A percentile compares a stretch with the other conserved stretches of the same genome.
These are phyloP conservation scores for Paramecium octaurelia DNA, from an alignment of 73 alveolate species.

Conservation along the genomic window DNA sequence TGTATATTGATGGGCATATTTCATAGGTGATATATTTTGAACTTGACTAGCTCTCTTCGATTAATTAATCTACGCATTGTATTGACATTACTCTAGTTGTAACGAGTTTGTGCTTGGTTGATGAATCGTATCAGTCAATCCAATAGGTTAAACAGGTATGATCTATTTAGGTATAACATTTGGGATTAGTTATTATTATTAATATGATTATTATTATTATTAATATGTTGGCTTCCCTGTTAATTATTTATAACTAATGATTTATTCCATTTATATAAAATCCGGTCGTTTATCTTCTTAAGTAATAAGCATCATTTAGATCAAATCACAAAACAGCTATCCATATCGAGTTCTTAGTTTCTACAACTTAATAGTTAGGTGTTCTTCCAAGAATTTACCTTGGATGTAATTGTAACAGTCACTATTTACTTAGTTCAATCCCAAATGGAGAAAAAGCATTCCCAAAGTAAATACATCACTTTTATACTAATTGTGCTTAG, in stretches of 20 bases:
- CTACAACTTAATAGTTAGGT: background rate
- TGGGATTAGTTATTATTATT: background rate
- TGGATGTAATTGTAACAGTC: slow-evolving; percentile 13
- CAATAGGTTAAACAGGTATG: background rate
- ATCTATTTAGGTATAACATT: background rate
- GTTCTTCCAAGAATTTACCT: background rate
- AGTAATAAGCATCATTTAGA: background rate
- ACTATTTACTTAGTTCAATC: background rate
- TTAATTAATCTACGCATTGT: background rate
- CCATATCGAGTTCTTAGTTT: background rate
- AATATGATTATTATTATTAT: background rate
- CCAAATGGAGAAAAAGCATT: slow-evolving; percentile 43
- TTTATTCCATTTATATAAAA: background rate
- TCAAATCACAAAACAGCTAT: background rate
- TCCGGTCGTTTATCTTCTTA: slow-evolving; percentile 31
- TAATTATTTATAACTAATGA: background rate
- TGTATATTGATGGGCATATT: slow-evolving; percentile 25
- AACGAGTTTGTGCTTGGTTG: background rate
- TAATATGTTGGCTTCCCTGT: background rate
- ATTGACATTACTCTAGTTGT: background rate
- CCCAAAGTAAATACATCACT: slow-evolving; percentile 63
- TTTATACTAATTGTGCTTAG: slow-evolving; percentile 45
- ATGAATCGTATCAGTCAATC: background rate
- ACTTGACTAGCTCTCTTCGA: background rate
- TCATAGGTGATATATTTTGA: background rate